Base-by-base conservation (phyloP, 768 basidiomycete species). In the Scleroderma citrinum region DNA sequence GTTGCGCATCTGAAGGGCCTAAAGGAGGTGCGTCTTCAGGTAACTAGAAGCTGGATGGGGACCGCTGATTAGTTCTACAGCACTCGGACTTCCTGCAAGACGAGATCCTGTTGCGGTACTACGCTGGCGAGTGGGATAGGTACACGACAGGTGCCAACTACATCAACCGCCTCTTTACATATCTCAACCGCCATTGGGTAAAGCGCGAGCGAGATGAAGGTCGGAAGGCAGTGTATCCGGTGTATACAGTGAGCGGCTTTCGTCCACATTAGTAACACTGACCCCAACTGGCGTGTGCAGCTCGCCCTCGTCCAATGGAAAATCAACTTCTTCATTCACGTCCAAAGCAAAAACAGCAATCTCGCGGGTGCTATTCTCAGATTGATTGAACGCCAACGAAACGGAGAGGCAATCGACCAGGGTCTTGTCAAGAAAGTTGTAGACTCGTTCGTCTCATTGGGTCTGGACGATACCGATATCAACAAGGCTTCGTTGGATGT, bases 141-240 rank as follows among this genome's bases (percentile, higher is more conserved):
- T 98, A 97, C 71, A 99, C 96, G 0, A 95, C 85, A 2, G 95
- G 95, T 41, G 94, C 95, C 1, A 92, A 90, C 63, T 98, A 96
- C 65, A 92, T 97, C 69, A 95, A 98, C 66, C 87, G 95, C 48
- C 71, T 99, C 31, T 98, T 98, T 74, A 94, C 92, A 2, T 98
- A 98, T 71, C 78, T 99, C 49, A 98, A 99, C 69, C 90, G 95
- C 19, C 93, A 98, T 69, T 99, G 96, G 96, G 95, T 99, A 38
- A 95, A 94, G 72, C 80, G 95, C 46, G 96, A 99, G 66, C 82
- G 94, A 61, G 95, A 98, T 59, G 95, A 98, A 67, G 96, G 96
- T 14, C 76, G 94, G 59, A 94, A 91, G 69, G 87, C 85, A 37
- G 88, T 98, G 19, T 98, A 97, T 70, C 84, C 83, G 1, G 91